Evolutionary conservation across 192 early-diverging fungal species (phyloP), one percentile per base, ranked within the genome.

Genomic region (Pilaira anomala): DNA sequence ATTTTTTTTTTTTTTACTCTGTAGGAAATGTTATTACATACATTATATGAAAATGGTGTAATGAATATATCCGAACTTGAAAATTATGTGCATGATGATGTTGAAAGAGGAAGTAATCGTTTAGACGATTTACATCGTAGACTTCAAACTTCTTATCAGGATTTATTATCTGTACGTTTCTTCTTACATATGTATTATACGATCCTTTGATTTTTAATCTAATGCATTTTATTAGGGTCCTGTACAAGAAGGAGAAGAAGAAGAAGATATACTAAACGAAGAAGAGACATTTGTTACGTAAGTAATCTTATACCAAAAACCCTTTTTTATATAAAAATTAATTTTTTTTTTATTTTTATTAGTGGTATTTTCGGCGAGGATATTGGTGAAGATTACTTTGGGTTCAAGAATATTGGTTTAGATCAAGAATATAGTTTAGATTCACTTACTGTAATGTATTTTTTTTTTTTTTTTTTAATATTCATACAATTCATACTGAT

Each of bases 381-480:
- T 3, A 55, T 82, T 40, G 95, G 92, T 46, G 92, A 95, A 18
- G 93, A 96, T 78, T 95, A 95, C 78, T 88, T 97, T 49, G 93
- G 91, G 8, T 90, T 93, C 77, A 88, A 92, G 62, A 93, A 95
- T 56, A 67, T 97, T 49, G 93, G 92, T 1, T 68, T 97, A 39
- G 95, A 96, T 72, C 73, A 82, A 55, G 86, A 89, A 64, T 69
- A 81, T 61, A 83, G 84, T 26, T 46, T 88, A 16, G 73, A 83
- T 50, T 57, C 76, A 16, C 66, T 83, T 9, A 29, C 42, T 33
- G 74, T 76, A 76, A 57, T n/a, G n/a, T n/a, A n/a, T n/a, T n/a
- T n/a, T n/a, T n/a, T n/a, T n/a, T n/a, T n/a, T n/a, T n/a, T n/a
- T n/a, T n/a, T n/a, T n/a, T n/a, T n/a, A n/a, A n/a, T n/a, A n/a